A percentile compares a stretch with the other conserved stretches of the same genome.
Evolutionary conservation across 2,329 filamentous ascomycete genomes (phyloP).

Genomic region (Fusarium sp.): DNA sequence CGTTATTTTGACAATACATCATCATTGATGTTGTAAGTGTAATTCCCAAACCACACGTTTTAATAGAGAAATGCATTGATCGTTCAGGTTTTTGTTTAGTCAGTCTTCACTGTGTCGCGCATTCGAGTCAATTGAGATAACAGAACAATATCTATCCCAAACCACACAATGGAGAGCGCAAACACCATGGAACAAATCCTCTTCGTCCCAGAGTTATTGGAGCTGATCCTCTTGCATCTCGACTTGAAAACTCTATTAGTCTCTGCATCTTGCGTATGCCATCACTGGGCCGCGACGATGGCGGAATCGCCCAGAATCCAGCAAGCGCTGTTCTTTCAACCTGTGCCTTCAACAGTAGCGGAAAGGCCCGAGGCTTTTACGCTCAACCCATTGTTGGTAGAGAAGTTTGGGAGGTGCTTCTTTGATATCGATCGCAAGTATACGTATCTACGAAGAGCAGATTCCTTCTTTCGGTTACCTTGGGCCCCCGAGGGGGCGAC

Average conservation of each 20-base stretch:
- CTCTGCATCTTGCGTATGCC: conserved; percentile 45
- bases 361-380: neutral
- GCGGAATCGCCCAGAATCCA: conserved; percentile 26
- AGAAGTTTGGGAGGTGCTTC: conserved; percentile 40
- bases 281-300: conserved; percentile 37
- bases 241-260: conserved; percentile 48
- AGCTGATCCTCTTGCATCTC: conserved; percentile 45
- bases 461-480: conserved; percentile 36
- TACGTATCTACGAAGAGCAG: conserved; percentile 30
- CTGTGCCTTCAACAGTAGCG: neutral
- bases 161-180: conserved; percentile 1
- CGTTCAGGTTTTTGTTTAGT: neutral
- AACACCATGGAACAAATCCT: conserved; percentile 1
- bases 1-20: conserved; percentile 1
- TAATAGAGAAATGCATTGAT: neutral
- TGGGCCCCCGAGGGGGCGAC: conserved; percentile 31
- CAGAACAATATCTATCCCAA: neutral
- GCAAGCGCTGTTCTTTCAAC: conserved; percentile 33
- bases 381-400: conserved; percentile 35
- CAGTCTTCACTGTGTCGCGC: neutral
- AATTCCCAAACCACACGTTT: neutral
- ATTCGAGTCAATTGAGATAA: neutral
- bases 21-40: neutral
- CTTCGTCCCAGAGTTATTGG: conserved; percentile 45
- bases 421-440: conserved; percentile 32